phyloP scores from a whole-genome alignment of 1,139 yeast species.

The Suhomyces ambrosiae region DNA sequence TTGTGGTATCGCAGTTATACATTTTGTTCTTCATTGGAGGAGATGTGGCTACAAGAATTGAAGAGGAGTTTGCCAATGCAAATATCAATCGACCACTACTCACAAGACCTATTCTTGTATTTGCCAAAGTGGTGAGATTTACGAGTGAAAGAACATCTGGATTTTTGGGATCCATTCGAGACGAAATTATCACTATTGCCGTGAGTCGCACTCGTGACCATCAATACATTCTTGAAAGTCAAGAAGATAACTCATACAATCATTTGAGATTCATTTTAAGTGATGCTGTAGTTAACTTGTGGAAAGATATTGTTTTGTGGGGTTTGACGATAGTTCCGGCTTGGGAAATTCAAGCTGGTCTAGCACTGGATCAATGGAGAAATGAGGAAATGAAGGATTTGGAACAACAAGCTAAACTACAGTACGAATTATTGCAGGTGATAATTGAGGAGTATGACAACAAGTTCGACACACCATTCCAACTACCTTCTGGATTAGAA shows the following conservation, averaged over 20 bases:
- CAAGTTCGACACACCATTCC: slow-evolving; percentile 7
- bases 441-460: slow-evolving; percentile 1
- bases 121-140: slow-evolving; percentile 8
- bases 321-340: slow-evolving; percentile 26
- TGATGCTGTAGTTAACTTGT: slow-evolving; percentile 18
- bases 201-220: slow-evolving; percentile 29
- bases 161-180: background rate
- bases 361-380: slow-evolving; percentile 23
- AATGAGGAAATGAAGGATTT: slow-evolving; percentile 24
- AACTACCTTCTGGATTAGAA: slow-evolving; percentile 6
- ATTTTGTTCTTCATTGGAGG: slow-evolving; percentile 5
- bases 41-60: background rate
- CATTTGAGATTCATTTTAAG: slow-evolving; percentile 14
- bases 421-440: slow-evolving; percentile 7
- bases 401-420: slow-evolving; percentile 10
- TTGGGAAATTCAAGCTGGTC: slow-evolving; percentile 16
- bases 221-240: slow-evolving; percentile 22
- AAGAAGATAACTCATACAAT: slow-evolving; percentile 13
- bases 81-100: background rate
- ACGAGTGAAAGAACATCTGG: slow-evolving; percentile 11
- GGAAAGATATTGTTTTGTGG: slow-evolving; percentile 27
- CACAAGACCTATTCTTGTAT: background rate
- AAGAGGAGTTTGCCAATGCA: slow-evolving; percentile 3
- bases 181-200: slow-evolving; percentile 21
- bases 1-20: slow-evolving; percentile 10